Base-by-base conservation (phyloP, 345 rosid species). In the Lepidium africanum region DNA sequence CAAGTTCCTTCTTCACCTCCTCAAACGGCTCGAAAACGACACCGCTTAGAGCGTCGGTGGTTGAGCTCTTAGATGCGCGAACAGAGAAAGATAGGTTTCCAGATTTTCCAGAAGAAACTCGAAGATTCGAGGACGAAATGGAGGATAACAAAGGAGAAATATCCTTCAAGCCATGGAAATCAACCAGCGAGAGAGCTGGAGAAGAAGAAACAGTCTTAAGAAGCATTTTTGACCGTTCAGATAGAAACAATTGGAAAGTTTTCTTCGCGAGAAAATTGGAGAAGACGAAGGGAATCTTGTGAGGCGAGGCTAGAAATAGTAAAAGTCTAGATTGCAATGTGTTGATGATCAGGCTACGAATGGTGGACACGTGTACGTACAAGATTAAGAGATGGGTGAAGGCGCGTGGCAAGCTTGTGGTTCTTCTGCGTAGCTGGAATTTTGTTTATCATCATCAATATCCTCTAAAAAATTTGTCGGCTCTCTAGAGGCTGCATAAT, bases 1-100 rank as follows among this genome's bases (percentile, higher is more conserved):
- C 83, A 58, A 93, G 91, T 79, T 90, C 98, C 79, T 87, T 93
- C 80, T 93, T 87, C 35, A 93, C 94, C 75, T 93, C 98, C 78
- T 83, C 85, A 35, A 92, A 90, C 10, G 98, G 98, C 81, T 85
- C 82, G 43, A 92, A 93, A n/a, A 90, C 54, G 14, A 93, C 94
- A 2, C 97, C 98, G 71, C 60, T 69, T 12, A 70, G 41, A 8
- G 61, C 38, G 2, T 41, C 65, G 4, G 71, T 16, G 41, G 55
- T 75, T 40, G 74, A 62, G 13, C 9, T 7, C 13, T 75, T 69
- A 6, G 78, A 17, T 9, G 67, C 79, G 52, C 69, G 78, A 38
- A 74, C 65, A 7, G 73, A 51, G 63, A 61, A 15, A 3, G 78
- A 46, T 19, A 76, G 70, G 21, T 57, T 23, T 35, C 74, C 73